Base-by-base conservation (phyloP, 495 filamentous ascomycete genomes). In the Tuber indicum region DNA sequence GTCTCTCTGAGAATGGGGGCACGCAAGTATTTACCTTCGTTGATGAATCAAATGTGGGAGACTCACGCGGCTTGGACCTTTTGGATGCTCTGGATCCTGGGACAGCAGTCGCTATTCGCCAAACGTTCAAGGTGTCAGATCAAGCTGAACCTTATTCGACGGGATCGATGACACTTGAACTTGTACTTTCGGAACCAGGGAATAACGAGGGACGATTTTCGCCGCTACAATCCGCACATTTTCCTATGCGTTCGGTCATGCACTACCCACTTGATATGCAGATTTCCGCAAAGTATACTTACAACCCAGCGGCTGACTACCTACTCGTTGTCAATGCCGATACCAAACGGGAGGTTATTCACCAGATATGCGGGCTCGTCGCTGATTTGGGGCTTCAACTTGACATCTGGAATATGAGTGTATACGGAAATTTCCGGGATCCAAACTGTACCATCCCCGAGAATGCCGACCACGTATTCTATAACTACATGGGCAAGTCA, bases 341-440 rank as follows among this genome's bases (percentile, higher is more conserved):
- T 26, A 81, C 79, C 8, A 75, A 43, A 42, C 52, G 75, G 19
- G 71, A 75, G 39, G 71, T 69, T 7, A 81, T 81, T 2, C 70
- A 75, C 1, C 75, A 81, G 47, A 36, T 70, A 62, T 66, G 47
- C n/a, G 41, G 52, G 62, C 52, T 81, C 2, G 74, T 81, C 32
- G 46, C 46, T 3, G 79, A 81, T 43, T 76, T 81, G 0, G 70
- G 74, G 2, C 72, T 75, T 26, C 73, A 71, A 36, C 44, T 81
- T 16, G 79, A 81, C 14, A 62, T 81, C 9, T 81, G 79, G 79
- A 81, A 81, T 69, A 42, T 81, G 45, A 81, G 79, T 42, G 73
- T 81, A 1, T 81, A 81, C 70, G 79, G 79, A 10, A 78, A 73
- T 26, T 75, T 81, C 14, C 70, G 73, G 21, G 81, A 73, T 71